A percentile compares a stretch with the other conserved stretches of the same genome.
Evolutionary conservation across 768 basidiomycete genomes (phyloP).

Genomic region (Rhodotorula kratochvilovae): DNA sequence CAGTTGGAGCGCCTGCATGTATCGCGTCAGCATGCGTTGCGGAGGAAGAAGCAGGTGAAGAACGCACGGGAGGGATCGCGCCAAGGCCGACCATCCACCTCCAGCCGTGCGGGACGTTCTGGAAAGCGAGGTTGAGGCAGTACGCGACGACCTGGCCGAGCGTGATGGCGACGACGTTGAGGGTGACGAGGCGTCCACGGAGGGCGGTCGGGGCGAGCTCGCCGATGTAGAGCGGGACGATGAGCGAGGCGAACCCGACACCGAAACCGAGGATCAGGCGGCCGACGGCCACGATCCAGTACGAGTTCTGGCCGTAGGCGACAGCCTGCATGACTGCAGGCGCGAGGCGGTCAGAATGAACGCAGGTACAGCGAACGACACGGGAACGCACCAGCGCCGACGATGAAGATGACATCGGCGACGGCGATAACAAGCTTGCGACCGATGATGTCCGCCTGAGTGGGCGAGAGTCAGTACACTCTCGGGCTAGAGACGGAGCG

Average conservation of each 20-base stretch:
- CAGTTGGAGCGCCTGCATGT: constrained; percentile 23
- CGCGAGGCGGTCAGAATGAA: neutral
- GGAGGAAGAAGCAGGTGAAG: neutral
- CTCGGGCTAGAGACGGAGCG: too few relatives aligned
- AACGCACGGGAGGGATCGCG: constrained; percentile 44
- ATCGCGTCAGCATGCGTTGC: neutral
- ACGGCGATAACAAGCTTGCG: constrained; percentile 39
- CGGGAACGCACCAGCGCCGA: constrained; percentile 21
- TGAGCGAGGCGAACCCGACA: constrained; percentile 57
- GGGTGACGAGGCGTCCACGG: constrained; percentile 70
- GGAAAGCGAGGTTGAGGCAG: constrained; percentile 48
- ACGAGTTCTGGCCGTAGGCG: constrained; percentile 21
- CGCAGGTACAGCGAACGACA: too few relatives aligned
- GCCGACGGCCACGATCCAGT: constrained; percentile 61
- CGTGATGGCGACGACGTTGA: constrained; percentile 79
- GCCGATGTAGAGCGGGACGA: constrained; percentile 77
- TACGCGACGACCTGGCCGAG: constrained; percentile 75
- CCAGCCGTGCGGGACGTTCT: constrained; percentile 60
- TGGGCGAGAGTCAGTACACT: neutral
- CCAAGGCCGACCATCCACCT: constrained; percentile 79
- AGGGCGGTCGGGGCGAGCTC: constrained; percentile 70
- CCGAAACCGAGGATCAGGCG: constrained; percentile 64
- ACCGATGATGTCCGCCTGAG: constrained; percentile 27
- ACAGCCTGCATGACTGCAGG: constrained; percentile 36
- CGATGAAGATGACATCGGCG: constrained; percentile 35